Conservation (phyloP, 1,139 yeast genomes). For the Suhomyces taliae region DNA sequence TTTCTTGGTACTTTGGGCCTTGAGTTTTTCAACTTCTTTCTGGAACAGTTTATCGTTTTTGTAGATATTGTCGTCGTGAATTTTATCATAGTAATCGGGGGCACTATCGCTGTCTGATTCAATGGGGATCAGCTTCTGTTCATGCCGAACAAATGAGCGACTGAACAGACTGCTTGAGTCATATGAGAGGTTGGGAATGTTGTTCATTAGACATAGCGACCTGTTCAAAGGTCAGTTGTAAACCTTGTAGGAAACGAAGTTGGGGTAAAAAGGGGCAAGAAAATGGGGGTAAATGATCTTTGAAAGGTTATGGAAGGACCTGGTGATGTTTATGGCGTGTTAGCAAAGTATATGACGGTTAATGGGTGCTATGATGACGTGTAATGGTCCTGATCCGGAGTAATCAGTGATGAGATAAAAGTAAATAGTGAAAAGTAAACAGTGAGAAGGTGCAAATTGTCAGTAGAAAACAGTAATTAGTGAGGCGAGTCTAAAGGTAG, state of each 20-base stretch:
- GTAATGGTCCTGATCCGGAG: too few species aligned
- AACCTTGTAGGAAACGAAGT: too few species aligned
- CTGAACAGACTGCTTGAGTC: constrained; percentile 8
- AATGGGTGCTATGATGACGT: too few species aligned
- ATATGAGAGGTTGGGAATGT: constrained; percentile 14
- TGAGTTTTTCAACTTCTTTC: constrained; percentile 24
- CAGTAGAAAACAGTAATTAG: too few species aligned
- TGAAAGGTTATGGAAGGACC: too few species aligned
- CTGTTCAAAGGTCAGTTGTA: background rate
- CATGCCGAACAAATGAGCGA: background rate
- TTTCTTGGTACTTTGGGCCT: constrained; percentile 28
- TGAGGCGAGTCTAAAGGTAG: too few species aligned
- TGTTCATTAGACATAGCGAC: constrained; percentile 7
- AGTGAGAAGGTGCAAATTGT: background rate
- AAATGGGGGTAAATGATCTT: too few species aligned
- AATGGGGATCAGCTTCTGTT: constrained; percentile 5
- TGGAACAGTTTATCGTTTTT: constrained; percentile 20
- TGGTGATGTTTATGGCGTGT: too few species aligned
- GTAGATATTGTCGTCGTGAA: constrained; percentile 2
- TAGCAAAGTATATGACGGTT: too few species aligned
- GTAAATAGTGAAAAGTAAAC: background rate
- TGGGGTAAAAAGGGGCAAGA: too few species aligned
- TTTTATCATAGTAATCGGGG: background rate
- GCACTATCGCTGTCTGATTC: constrained; percentile 2
- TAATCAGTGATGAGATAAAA: too few species aligned